Base-by-base conservation (phyloP, 2,329 filamentous ascomycete genomes). In the Trichoderma afroharzianum region DNA sequence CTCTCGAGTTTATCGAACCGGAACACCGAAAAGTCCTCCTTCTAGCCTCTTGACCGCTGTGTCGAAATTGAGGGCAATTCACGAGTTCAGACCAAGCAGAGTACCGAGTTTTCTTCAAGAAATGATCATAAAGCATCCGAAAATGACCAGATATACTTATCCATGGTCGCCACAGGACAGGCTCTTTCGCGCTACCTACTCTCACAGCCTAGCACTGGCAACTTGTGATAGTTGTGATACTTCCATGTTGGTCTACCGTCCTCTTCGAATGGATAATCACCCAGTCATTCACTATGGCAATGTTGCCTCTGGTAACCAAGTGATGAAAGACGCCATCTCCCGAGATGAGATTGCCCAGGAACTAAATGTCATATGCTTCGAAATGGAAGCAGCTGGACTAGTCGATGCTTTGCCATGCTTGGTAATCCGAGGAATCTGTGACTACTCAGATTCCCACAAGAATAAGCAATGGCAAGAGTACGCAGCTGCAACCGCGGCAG, bases 401-500 rank as follows among this genome's bases (percentile, higher is more conserved):
- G 36, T 53, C n/a, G 30, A 72, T 21, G 9, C 15, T 12, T 70
- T 64, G 1, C 71, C 58, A 7, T 70, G 67, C n/a, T 5, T 72
- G 6, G 50, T 61, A 14, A 61, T 72, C 11, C 71, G 71, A 14
- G 71, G 71, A 24, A 72, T 72, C 30, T 70, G 71, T 18, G 71
- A 72, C n/a, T 72, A 70, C 18, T 63, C 71, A 3, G 71, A 72
- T 53, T 72, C 71, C 1, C 71, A 72, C 15, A 72, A 72, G 59
- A 58, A 63, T 24, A 66, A 72, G n/a, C 47, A 64, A 14, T 70
- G 71, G 71, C 71, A 72, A 47, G 21, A 33, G n/a, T 72, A 72
- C 11, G 71, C 71, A 32, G 64, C 71, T 15, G 71, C 71, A 8
- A 18, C 43, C 0, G 70, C 70, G 6, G 70, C 70, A 1, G 64